Evolutionary conservation across 1,284 basidiomycete species (phyloP), one percentile per base, ranked within the genome.

Genomic region (Abortiporus biennis): DNA sequence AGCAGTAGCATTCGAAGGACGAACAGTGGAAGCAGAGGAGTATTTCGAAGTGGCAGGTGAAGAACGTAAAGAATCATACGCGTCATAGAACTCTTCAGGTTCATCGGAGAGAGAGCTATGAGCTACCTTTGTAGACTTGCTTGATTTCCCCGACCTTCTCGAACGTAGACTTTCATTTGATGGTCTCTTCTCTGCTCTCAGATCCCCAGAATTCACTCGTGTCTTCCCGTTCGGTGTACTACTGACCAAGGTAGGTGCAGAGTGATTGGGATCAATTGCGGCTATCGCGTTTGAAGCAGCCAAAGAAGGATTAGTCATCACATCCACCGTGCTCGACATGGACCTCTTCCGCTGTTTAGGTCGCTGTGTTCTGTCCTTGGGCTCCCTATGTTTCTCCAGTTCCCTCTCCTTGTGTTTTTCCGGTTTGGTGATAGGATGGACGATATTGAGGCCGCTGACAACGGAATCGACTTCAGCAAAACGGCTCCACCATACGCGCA

Each of bases 381-480:
- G n/a, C n/a, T n/a, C n/a, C n/a, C n/a, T n/a, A n/a, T n/a, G n/a
- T n/a, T n/a, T n/a, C n/a, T n/a, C 20, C 27, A 6, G 15, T 4
- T 15, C 23, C 16, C 38, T 42, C 16, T 42, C 40, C 37, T 40
- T 42, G 12, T 23, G 31, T 51, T 36, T 44, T 29, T 36, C 52
- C 44, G 12, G 32, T 33, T 45, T 47, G 43, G 38, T 53, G 20
- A 49, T 45, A 6, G 42, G 48, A 8, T 50, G 56, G 16, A 66
- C 52, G 39, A 83, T 69, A 33, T 58, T 67, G 45, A 86, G 64
- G 19, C 55, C 53, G 19, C 56, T 52, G 36, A 81, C 51, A 2
- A 67, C 60, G n/a, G 58, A 65, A 47, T 79, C 76, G 32, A 83
- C 75, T 44, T 83, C 80, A 15, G 57, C 65, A 74, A 78, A 86